Percentiles rank a stretch among this genome's conserved stretches.
phyloP scores from a whole-genome alignment of 192 early-diverging fungal genomes.

The Backusella parvicylindrica region DNA sequence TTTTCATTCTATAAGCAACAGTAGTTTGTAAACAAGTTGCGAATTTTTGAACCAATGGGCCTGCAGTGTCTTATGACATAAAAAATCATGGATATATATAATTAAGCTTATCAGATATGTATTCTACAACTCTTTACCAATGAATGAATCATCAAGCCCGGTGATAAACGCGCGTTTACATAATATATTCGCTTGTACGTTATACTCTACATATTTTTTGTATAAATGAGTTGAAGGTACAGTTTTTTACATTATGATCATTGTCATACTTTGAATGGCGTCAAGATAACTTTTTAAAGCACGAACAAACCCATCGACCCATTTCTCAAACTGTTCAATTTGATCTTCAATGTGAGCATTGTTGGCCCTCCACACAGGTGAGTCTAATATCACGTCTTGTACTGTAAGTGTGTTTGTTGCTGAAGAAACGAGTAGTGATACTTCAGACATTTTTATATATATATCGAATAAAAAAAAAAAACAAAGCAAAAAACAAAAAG shows the following conservation, averaged over 20 bases:
- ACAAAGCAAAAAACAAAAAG: background rate
- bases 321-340: conserved; percentile 52
- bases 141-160: conserved; percentile 19
- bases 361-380: conserved; percentile 53
- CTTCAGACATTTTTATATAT: no score
- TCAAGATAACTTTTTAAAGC: conserved; percentile 35
- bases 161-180: conserved; percentile 17
- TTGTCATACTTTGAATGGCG: conserved; percentile 36
- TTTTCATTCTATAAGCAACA: conserved; percentile 43
- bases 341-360: conserved; percentile 53
- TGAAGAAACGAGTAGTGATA: conserved; percentile 18
- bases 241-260: no score
- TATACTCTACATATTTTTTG: conserved; percentile 34
- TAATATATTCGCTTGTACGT: conserved; percentile 25
- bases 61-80: conserved; percentile 29
- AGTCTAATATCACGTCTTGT: conserved; percentile 50
- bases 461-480: background rate
- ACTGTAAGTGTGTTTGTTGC: conserved; percentile 38
- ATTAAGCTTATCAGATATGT: background rate
- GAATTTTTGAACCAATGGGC: conserved; percentile 40
- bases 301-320: conserved; percentile 43
- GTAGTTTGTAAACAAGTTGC: conserved; percentile 43
- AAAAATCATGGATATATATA: no score
- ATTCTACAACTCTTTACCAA: conserved; percentile 24
- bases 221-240: no score